Evolutionary conservation across 2,329 filamentous ascomycete genomes (phyloP).

Genomic region (Nigrograna mackinnonii): DNA sequence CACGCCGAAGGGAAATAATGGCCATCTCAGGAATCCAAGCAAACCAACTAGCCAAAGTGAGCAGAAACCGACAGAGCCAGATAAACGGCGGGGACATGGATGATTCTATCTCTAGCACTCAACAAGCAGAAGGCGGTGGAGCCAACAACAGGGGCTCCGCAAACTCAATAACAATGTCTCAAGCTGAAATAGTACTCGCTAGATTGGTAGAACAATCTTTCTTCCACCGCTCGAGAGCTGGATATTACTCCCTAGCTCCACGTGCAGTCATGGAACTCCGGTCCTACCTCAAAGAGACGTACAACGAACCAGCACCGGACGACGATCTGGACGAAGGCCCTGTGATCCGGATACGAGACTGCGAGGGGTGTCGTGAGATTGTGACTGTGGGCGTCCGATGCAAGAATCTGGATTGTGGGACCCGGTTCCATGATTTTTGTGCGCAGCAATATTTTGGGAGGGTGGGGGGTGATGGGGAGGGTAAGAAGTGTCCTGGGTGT

Average conservation of each 20-base stretch:
- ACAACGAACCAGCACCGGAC: slow-evolving; percentile 73
- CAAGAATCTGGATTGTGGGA: slow-evolving; percentile 28
- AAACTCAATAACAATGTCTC: slow-evolving; percentile 68
- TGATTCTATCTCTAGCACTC: slow-evolving; percentile 18
- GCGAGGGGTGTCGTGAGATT: slow-evolving; percentile 86
- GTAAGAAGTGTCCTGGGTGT: slow-evolving; percentile 35
- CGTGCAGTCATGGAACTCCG: slow-evolving; percentile 83
- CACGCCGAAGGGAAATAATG: slow-evolving; percentile 77
- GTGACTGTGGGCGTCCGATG: slow-evolving; percentile 65
- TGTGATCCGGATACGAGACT: slow-evolving; percentile 75
- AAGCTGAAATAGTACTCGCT: slow-evolving; percentile 74
- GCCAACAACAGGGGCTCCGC: no score
- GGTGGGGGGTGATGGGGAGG: slow-evolving; percentile 11
- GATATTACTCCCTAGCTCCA: slow-evolving; percentile 76
- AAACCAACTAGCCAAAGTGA: slow-evolving; percentile 63
- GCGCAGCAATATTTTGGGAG: slow-evolving; percentile 34
- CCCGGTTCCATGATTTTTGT: slow-evolving; percentile 38
- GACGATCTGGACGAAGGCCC: slow-evolving; percentile 52
- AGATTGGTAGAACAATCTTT: slow-evolving; percentile 79
- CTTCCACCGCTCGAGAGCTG: slow-evolving; percentile 73
- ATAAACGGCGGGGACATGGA: slow-evolving; percentile 19
- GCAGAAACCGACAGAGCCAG: slow-evolving; percentile 25
- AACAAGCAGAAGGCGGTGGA: slow-evolving; percentile 31
- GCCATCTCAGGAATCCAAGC: slow-evolving; percentile 81
- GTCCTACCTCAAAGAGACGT: slow-evolving; percentile 82